Percentiles rank a stretch among this genome's conserved stretches.
phyloP scores from a whole-genome alignment of 73 alveolate species.

The Tetrahymena thermophila region DNA sequence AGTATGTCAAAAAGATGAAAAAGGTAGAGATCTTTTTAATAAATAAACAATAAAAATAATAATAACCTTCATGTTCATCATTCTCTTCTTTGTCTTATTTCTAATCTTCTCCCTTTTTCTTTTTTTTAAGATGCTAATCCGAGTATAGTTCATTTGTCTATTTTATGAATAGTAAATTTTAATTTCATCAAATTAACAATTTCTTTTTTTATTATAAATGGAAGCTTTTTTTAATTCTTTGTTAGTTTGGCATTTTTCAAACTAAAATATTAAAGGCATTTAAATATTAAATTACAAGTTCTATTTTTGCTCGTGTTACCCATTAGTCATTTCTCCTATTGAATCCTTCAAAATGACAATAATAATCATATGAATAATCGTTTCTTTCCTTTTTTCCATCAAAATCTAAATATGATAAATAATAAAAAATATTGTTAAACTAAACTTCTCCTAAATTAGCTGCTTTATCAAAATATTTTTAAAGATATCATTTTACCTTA shows the following conservation, averaged over 20 bases:
- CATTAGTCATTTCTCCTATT: not conserved
- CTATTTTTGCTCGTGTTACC: not conserved
- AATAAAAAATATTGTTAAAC: not conserved
- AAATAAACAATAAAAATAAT: too few relatives aligned
- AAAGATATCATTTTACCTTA: too few relatives aligned
- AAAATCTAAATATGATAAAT: not conserved
- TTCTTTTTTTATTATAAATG: not conserved
- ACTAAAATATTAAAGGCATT: not conserved
- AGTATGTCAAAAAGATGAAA: too few relatives aligned
- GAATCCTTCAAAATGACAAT: not conserved
- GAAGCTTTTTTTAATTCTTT: not conserved
- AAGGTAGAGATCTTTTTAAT: too few relatives aligned
- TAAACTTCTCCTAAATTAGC: not conserved
- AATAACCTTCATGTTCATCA: slow-evolving; percentile 38
- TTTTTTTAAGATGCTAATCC: slow-evolving; percentile 8
- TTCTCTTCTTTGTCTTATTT: slow-evolving; percentile 31
- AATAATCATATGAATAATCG: not conserved
- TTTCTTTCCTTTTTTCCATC: not conserved
- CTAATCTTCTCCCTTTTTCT: slow-evolving; percentile 14
- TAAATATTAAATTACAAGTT: not conserved
- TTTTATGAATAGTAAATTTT: not conserved
- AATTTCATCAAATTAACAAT: not conserved
- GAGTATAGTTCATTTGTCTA: not conserved
- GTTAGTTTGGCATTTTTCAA: not conserved
- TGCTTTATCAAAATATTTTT: not conserved